Evolutionary conservation across 345 rosid genomes (phyloP).

Genomic region (Salix exigua): DNA sequence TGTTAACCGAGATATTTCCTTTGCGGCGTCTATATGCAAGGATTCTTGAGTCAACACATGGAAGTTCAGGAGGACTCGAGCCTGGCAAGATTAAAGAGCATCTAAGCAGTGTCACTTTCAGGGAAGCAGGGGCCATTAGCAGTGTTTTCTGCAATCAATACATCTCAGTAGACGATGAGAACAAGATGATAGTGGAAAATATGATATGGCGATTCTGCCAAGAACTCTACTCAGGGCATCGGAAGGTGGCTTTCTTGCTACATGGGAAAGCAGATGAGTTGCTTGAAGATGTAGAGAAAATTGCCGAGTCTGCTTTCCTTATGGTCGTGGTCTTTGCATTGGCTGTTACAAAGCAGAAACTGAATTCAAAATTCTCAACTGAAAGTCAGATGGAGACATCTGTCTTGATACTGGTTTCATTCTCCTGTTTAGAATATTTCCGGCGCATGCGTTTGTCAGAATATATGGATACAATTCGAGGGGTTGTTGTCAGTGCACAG

Average conservation of each 20-base stretch:
- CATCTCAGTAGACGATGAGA: constrained; percentile 55
- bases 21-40: constrained; percentile 41
- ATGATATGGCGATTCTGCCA: constrained; percentile 73
- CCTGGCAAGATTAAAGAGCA: constrained; percentile 48
- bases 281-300: constrained; percentile 65
- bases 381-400: constrained; percentile 65
- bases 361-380: constrained; percentile 41
- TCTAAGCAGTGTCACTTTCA: constrained; percentile 51
- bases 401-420: constrained; percentile 61
- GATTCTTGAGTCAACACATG: constrained; percentile 31
- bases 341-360: constrained; percentile 66
- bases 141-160: constrained; percentile 81
- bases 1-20: constrained; percentile 71
- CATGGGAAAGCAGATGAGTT: constrained; percentile 48
- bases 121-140: constrained; percentile 74
- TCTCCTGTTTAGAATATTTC: constrained; percentile 83
- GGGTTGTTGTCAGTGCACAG: constrained; percentile 68
- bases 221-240: constrained; percentile 67
- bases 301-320: constrained; percentile 87
- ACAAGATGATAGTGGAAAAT: constrained; percentile 54
- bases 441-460: constrained; percentile 80
- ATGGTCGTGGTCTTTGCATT: constrained; percentile 80
- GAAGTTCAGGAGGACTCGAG: constrained; percentile 25
- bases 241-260: constrained; percentile 59
- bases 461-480: constrained; percentile 78